These are phyloP conservation scores for Inga laurina DNA, from an alignment of 306 rosid species.

Conservation along the genomic window DNA sequence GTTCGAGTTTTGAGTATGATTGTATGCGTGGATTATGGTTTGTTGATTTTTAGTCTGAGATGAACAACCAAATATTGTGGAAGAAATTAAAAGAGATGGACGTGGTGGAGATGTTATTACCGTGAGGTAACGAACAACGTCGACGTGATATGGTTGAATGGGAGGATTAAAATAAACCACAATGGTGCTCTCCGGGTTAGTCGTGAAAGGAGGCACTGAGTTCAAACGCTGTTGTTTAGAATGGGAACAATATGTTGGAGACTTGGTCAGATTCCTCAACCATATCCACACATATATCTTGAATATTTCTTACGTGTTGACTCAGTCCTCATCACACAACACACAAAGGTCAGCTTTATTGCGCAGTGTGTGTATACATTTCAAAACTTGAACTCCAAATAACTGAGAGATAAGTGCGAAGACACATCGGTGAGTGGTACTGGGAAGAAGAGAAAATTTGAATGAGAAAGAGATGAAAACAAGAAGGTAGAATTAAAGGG, in stretches of 20 bases:
- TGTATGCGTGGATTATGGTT: neutral
- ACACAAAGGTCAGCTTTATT: neutral
- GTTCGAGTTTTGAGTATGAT: neutral
- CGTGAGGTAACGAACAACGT: neutral
- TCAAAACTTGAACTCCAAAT: neutral
- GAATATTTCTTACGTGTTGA: neutral
- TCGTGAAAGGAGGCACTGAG: neutral
- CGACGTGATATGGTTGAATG: neutral
- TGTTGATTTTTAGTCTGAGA: neutral
- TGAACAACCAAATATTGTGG: conserved; percentile 26
- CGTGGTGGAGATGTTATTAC: conserved; percentile 21
- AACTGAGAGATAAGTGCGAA: neutral
- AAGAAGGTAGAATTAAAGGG: neutral
- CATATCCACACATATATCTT: neutral
- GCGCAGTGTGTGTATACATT: neutral
- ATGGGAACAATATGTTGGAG: neutral
- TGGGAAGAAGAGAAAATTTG: neutral
- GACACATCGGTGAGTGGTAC: neutral
- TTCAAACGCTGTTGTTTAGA: neutral
- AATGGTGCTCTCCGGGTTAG: neutral
- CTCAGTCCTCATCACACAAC: neutral
- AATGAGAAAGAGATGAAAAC: neutral
- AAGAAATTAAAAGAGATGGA: neutral
- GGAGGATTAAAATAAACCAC: neutral
- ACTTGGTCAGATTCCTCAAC: conserved; percentile 1